phyloP scores from a whole-genome alignment of 805 yeast species.

The Candida silvicultrix region DNA sequence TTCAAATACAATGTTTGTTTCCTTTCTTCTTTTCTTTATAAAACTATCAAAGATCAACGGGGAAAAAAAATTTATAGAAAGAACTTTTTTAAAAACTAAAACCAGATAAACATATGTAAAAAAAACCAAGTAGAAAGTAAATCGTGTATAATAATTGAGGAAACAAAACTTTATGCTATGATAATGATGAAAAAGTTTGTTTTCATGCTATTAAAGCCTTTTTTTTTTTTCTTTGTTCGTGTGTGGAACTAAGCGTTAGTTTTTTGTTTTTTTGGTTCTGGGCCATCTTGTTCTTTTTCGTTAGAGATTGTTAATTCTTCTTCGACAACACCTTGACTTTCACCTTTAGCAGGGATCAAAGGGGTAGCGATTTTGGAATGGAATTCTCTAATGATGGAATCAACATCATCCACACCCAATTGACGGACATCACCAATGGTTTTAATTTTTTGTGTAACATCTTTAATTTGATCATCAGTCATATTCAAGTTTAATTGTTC shows the following conservation, averaged over 20 bases:
- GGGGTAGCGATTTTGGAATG: slow-evolving; percentile 74
- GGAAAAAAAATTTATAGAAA: too few species aligned
- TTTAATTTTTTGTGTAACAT: slow-evolving; percentile 89
- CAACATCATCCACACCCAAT: slow-evolving; percentile 93
- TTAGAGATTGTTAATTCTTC: slow-evolving; percentile 11
- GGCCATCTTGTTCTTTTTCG: slow-evolving; percentile 10
- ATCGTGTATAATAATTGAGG: too few species aligned
- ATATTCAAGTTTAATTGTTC: slow-evolving; percentile 89
- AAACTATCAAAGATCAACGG: too few species aligned
- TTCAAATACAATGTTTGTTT: too few species aligned
- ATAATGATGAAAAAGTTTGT: neutral
- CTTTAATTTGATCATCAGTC: slow-evolving; percentile 91
- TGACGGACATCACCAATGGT: slow-evolving; percentile 93
- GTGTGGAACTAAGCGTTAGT: slow-evolving; percentile 19
- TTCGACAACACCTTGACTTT: slow-evolving; percentile 16
- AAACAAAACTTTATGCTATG: too few species aligned
- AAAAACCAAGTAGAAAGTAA: neutral
- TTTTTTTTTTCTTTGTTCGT: too few species aligned
- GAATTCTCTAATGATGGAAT: slow-evolving; percentile 89
- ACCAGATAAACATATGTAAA: too few species aligned
- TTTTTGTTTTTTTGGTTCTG: slow-evolving; percentile 27
- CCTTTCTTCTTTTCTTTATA: too few species aligned
- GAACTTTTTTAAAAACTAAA: too few species aligned
- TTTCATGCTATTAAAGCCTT: too few species aligned
- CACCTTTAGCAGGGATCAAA: slow-evolving; percentile 22